These are phyloP conservation scores for Penicillium sp. DNA, from an alignment of 2,329 filamentous ascomycete genomes.

Conservation along the genomic window DNA sequence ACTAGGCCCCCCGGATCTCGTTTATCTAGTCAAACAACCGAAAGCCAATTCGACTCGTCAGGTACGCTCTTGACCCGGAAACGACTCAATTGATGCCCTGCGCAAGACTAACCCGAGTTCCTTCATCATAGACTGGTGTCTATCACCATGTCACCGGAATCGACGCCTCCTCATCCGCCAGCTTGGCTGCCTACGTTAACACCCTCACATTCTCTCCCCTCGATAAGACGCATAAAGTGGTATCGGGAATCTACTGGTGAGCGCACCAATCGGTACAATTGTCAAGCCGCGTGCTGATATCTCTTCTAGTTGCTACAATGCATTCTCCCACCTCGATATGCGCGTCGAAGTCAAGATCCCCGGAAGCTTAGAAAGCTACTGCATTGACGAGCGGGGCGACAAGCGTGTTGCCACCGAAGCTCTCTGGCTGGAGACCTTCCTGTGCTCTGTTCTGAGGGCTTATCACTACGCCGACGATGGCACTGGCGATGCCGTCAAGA, in stretches of 20 bases:
- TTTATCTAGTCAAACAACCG: slow-evolving; percentile 84
- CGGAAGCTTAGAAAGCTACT: slow-evolving; percentile 94
- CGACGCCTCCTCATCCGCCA: slow-evolving; percentile 95
- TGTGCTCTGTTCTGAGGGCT: slow-evolving; percentile 89
- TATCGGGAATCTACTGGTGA: slow-evolving; percentile 92
- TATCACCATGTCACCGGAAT: slow-evolving; percentile 98
- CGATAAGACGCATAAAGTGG: slow-evolving; percentile 84
- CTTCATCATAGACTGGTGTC: slow-evolving; percentile 69
- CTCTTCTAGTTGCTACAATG: slow-evolving; percentile 84
- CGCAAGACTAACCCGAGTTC: slow-evolving; percentile 4
- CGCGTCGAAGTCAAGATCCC: slow-evolving; percentile 97
- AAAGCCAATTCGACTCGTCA: slow-evolving; percentile 60
- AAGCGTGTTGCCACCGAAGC: slow-evolving; percentile 91
- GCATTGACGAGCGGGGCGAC: slow-evolving; percentile 93
- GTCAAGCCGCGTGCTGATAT: slow-evolving; percentile 15
- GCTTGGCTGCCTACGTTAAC: slow-evolving; percentile 96
- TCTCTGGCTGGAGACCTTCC: slow-evolving; percentile 95
- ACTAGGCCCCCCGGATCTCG: slow-evolving; percentile 91
- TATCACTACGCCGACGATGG: slow-evolving; percentile 97
- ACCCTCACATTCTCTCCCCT: slow-evolving; percentile 89
- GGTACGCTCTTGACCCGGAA: slow-evolving; percentile 40
- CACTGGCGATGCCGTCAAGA: slow-evolving; percentile 89
- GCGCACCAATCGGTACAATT: slow-evolving; percentile 20
- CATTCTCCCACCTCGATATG: slow-evolving; percentile 97
- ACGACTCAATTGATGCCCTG: background rate